Evolutionary conservation across 2,329 filamentous ascomycete genomes (phyloP), one percentile per base, ranked within the genome.

Genomic region (Fusarium tuaranense): DNA sequence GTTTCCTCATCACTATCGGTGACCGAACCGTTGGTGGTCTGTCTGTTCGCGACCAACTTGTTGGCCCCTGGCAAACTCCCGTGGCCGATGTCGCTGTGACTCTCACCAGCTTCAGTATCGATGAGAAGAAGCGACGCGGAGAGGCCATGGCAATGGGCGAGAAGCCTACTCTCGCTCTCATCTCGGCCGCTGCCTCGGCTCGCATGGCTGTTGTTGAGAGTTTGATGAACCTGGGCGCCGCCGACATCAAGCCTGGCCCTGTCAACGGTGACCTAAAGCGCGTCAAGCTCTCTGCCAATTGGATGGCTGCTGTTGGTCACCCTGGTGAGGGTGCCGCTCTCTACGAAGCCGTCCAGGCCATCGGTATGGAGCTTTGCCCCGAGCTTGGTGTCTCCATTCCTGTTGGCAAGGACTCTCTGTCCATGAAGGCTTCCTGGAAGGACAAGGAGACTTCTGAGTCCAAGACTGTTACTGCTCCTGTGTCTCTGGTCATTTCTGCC

Each of bases 101-200:
- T 25, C 92, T 94, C 1, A 96, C 94, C 0, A 93, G 94, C 3
- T 91, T 98, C 77, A 89, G 91, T 57, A 80, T 89, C 9, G 87
- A 87, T 18, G 86, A 88, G 18, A 94, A 92, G 69, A 88, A 93
- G 58, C 92, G 89, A 79, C 94, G 92, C 32, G 97, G 97, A 76
- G 97, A 98, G 83, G 95, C 95, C n/a, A 98, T 98, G 94, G 93
- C 95, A 2, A 97, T 98, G 93, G 97, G 97, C 38, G 96, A 98
- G 84, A 97, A 94, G 84, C 94, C 95, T 48, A 93, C 92, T 0
- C 85, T 99, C 65, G 97, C 97, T 7, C 88, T 99, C 25, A 97
- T 99, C 69, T 96, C 94, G 6, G 90, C 96, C 4, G 94, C 92
- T 51, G 95, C 97, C 25, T 98, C 97, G 22, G 95, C 97, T 18